Evolutionary conservation across 78 protist species (phyloP).

Genomic region (Diacronema lutheri): DNA sequence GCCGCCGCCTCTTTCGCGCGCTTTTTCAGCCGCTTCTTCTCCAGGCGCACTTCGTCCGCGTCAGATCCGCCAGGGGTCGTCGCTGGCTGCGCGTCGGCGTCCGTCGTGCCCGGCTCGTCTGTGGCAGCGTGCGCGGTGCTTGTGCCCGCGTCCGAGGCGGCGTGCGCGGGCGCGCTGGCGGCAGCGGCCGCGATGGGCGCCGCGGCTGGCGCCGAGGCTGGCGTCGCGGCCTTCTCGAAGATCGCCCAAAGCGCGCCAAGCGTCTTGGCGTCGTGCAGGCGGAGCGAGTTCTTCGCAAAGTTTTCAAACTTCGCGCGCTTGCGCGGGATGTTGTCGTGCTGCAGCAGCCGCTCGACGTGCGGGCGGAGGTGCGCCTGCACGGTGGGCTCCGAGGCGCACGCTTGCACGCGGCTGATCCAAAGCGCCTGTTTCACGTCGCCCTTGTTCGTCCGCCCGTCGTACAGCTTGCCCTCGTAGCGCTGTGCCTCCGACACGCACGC

Average conservation of each 20-base stretch:
- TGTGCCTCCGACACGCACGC: not conserved
- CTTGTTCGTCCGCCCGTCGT: not conserved
- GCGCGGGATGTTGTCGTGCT: not conserved
- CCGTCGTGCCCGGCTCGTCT: not conserved
- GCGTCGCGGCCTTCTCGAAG: not conserved
- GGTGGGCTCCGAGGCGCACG: not conserved
- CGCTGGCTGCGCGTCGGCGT: not conserved
- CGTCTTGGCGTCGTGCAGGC: not conserved
- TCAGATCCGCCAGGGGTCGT: no score
- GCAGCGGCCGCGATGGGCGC: not conserved
- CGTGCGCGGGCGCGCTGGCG: not conserved
- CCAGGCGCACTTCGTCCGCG: no score
- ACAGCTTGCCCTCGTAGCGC: not conserved
- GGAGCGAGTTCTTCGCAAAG: slow-evolving; percentile 8
- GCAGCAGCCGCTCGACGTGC: not conserved
- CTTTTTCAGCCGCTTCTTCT: no score
- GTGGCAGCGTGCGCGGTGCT: not conserved
- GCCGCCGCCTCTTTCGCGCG: no score
- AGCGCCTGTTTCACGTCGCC: not conserved
- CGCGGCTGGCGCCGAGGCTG: no score
- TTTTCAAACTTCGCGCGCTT: not conserved
- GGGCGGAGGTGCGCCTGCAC: not conserved
- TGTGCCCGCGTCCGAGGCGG: not conserved
- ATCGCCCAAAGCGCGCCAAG: not conserved
- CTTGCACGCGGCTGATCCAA: not conserved